These are phyloP conservation scores for Phialemonium atrogriseum DNA, from an alignment of 2,329 filamentous ascomycete species.

Conservation along the genomic window DNA sequence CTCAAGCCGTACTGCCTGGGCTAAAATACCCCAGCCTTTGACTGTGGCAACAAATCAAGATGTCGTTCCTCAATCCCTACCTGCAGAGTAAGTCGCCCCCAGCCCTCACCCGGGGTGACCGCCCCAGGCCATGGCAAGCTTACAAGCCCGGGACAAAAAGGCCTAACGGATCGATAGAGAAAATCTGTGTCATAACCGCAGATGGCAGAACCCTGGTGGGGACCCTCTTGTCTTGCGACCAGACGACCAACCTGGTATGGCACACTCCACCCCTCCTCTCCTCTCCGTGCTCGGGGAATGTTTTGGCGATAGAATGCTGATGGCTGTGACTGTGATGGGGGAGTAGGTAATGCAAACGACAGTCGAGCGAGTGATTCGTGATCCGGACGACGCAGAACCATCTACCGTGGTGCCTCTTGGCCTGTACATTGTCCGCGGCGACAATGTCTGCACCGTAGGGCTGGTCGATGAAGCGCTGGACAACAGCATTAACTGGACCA, in stretches of 20 bases:
- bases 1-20: too few species aligned
- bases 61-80: slow-evolving; percentile 2
- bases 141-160: too few species aligned
- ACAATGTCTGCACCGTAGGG: slow-evolving; percentile 88
- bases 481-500: slow-evolving; percentile 82
- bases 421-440: slow-evolving; percentile 84
- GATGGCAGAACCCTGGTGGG: slow-evolving; percentile 85
- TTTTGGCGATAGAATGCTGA: neutral
- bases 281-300: too few species aligned
- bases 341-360: slow-evolving; percentile 75
- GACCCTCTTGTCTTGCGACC: slow-evolving; percentile 76
- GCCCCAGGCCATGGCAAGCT: too few species aligned
- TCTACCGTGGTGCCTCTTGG: slow-evolving; percentile 77
- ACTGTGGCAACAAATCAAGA: too few species aligned
- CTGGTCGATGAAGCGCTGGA: slow-evolving; percentile 86
- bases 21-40: too few species aligned
- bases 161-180: slow-evolving; percentile 65
- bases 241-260: slow-evolving; percentile 76
- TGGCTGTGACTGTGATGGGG: neutral
- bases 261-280: neutral
- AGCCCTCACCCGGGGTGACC: too few species aligned
- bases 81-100: slow-evolving; percentile 3
- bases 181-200: slow-evolving; percentile 82
- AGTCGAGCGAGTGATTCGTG: slow-evolving; percentile 83
- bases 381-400: slow-evolving; percentile 71